Conservation (phyloP, 345 rosid species). For the Mallotus nudiflorus region DNA sequence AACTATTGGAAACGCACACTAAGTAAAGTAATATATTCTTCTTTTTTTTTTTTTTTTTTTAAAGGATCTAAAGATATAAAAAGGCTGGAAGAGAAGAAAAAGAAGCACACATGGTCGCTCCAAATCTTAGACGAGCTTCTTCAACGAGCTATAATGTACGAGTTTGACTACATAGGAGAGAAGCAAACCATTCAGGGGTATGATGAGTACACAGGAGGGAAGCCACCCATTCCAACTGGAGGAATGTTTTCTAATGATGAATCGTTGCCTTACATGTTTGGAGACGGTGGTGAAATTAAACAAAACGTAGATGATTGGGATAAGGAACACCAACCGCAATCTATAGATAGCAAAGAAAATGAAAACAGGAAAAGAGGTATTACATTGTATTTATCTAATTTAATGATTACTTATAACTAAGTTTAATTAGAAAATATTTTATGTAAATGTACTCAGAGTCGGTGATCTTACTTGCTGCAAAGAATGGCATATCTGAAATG, state of each 20-base stretch:
- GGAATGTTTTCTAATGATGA: too few relatives aligned
- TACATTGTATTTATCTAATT: too few relatives aligned
- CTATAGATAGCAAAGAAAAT: background rate
- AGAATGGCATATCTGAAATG: slow-evolving; percentile 34
- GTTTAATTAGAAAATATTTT: too few relatives aligned
- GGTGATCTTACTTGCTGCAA: slow-evolving; percentile 33
- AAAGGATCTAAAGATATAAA: slow-evolving; percentile 37
- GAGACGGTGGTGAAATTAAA: background rate
- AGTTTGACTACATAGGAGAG: slow-evolving; percentile 26
- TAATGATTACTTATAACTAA: too few relatives aligned
- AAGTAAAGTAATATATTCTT: too few relatives aligned
- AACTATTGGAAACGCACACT: too few relatives aligned
- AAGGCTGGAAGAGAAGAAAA: slow-evolving; percentile 34
- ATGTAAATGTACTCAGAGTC: background rate
- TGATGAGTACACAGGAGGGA: too few relatives aligned
- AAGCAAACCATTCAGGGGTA: background rate
- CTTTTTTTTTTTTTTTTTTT: too few relatives aligned
- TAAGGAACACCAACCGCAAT: background rate
- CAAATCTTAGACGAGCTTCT: slow-evolving; percentile 49
- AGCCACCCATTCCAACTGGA: too few relatives aligned
- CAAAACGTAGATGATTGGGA: background rate
- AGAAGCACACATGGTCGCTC: slow-evolving; percentile 45
- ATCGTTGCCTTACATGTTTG: background rate
- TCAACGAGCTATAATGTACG: background rate
- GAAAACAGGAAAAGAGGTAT: too few relatives aligned